phyloP scores from a whole-genome alignment of 2,329 filamentous ascomycete genomes.

The Ceratocystis alfenasii region DNA sequence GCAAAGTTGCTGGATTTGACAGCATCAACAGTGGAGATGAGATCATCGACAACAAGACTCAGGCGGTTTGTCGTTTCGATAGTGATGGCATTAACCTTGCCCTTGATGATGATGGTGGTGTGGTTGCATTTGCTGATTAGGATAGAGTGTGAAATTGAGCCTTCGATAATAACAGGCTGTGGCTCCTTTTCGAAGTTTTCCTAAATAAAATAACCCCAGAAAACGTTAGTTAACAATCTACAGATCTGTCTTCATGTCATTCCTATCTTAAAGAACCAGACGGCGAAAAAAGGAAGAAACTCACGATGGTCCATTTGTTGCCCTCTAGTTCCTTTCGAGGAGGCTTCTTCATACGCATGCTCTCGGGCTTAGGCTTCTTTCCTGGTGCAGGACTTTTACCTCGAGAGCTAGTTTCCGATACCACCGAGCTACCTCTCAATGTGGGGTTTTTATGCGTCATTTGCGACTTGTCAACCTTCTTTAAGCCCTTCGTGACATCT shows the following conservation, averaged over 20 bases:
- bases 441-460: conserved; percentile 99
- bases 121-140: conserved; percentile 88
- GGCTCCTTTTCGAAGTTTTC: conserved; percentile 79
- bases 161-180: conserved; percentile 67
- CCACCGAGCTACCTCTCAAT: conserved; percentile 60
- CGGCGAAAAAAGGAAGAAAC: conserved; percentile 27
- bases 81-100: conserved; percentile 94
- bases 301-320: conserved; percentile 84
- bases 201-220: conserved; percentile 30
- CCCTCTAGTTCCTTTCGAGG: conserved; percentile 67
- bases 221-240: not conserved
- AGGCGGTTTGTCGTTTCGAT: conserved; percentile 80
- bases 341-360: conserved; percentile 72
- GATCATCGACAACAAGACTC: conserved; percentile 75
- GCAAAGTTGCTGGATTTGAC: conserved; percentile 94
- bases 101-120: conserved; percentile 75
- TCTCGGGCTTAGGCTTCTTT: conserved; percentile 77
- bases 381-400: conserved; percentile 79
- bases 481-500: conserved; percentile 73
- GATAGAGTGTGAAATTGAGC: conserved; percentile 73
- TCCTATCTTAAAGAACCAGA: not conserved
- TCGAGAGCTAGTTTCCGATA: conserved; percentile 50
- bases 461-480: conserved; percentile 86
- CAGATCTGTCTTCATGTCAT: not conserved
- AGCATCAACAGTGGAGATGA: conserved; percentile 84